Conservation (phyloP, 2,329 filamentous ascomycete species). For the Cladosporium sp. region DNA sequence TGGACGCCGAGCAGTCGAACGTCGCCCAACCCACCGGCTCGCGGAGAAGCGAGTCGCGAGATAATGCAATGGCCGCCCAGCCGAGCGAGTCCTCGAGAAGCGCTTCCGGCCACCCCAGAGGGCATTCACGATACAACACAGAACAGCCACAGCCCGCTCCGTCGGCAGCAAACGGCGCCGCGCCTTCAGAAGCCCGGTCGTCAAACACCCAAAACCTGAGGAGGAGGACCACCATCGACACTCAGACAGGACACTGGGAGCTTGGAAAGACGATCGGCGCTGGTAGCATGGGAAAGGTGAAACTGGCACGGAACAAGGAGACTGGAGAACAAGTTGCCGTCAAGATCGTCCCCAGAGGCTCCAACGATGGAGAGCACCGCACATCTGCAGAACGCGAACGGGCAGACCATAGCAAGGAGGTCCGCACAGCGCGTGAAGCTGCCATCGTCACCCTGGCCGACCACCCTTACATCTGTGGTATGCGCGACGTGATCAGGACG, state of each 20-base stretch:
- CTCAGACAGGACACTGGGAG: conserved; percentile 88
- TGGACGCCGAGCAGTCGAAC: conserved; percentile 73
- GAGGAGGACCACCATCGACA: conserved; percentile 79
- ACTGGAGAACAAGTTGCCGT: conserved; percentile 93
- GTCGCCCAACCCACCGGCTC: conserved; percentile 54
- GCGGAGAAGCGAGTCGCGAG: conserved; percentile 65
- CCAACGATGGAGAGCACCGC: conserved; percentile 74
- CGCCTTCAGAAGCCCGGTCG: conserved; percentile 28
- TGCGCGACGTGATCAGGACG: conserved; percentile 92
- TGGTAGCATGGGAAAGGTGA: conserved; percentile 98
- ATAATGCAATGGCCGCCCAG: conserved; percentile 43
- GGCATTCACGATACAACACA: conserved; percentile 46
- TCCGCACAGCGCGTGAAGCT: conserved; percentile 89
- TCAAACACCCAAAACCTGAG: conserved; percentile 42
- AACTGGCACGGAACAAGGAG: conserved; percentile 86
- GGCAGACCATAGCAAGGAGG: conserved; percentile 94
- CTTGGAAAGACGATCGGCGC: conserved; percentile 96
- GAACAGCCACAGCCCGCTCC: conserved; percentile 39
- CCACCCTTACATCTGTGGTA: conserved; percentile 93
- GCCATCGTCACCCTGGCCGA: conserved; percentile 93
- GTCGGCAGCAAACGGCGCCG: conserved; percentile 29
- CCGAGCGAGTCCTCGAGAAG: conserved; percentile 55
- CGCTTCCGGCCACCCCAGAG: conserved; percentile 40
- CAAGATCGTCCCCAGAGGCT: conserved; percentile 92
- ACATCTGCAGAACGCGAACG: conserved; percentile 75